Percentiles rank a stretch among this genome's conserved stretches.
Conservation (phyloP, 148 eudicot species). For the Nepenthes mirabilis region DNA sequence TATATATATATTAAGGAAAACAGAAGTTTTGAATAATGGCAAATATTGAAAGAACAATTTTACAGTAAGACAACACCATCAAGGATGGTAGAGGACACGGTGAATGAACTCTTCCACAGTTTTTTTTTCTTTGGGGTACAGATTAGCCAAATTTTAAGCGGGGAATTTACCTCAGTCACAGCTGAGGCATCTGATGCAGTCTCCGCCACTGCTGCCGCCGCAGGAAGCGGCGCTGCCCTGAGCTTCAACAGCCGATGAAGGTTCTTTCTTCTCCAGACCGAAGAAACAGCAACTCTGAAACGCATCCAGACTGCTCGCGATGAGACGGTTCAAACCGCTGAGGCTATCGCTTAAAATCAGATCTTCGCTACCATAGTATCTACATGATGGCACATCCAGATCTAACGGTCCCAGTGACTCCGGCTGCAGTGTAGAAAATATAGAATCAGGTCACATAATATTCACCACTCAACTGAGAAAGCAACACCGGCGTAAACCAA, state of each 20-base stretch:
- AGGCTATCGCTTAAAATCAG: conserved; percentile 78
- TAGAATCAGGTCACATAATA: conserved; percentile 7
- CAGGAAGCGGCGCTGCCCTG: conserved; percentile 39
- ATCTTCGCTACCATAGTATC: conserved; percentile 60
- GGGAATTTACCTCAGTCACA: too few species aligned
- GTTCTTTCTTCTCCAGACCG: conserved; percentile 48
- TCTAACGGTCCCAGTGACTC: conserved; percentile 95
- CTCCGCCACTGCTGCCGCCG: conserved; percentile 10
- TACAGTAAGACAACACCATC: too few species aligned
- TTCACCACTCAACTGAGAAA: not conserved
- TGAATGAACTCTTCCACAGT: too few species aligned
- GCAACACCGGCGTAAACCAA: not conserved
- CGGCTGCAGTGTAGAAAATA: conserved; percentile 40
- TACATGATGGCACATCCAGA: conserved; percentile 61
- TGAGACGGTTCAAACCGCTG: conserved; percentile 75
- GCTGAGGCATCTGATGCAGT: too few species aligned
- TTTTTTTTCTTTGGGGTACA: too few species aligned
- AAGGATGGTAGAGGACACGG: too few species aligned
- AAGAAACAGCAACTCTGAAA: conserved; percentile 76
- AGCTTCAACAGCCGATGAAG: conserved; percentile 31
- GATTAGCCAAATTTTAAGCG: too few species aligned
- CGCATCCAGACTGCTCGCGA: conserved; percentile 88
- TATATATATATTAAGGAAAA: too few species aligned
- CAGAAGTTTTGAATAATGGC: too few species aligned
- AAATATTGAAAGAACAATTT: too few species aligned